These are phyloP conservation scores for Fraxinus angustifolia DNA, from an alignment of 305 asterid genomes.

Conservation along the genomic window DNA sequence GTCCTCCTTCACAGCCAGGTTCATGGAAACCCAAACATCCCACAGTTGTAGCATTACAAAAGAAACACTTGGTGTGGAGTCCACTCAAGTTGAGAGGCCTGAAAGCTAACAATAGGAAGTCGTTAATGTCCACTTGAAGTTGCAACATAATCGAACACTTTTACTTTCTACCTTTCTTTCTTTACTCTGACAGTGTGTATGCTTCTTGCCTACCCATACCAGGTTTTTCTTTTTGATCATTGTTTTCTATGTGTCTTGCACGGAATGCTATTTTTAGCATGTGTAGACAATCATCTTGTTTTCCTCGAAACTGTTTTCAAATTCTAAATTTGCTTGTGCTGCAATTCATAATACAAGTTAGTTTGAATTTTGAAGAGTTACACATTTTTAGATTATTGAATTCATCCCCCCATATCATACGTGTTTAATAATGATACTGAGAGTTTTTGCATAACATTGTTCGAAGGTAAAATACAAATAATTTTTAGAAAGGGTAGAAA, in stretches of 20 bases:
- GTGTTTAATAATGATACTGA: too few relatives aligned
- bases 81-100: conserved; percentile 62
- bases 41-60: conserved; percentile 75
- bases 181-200: not conserved
- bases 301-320: too few relatives aligned
- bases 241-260: not conserved
- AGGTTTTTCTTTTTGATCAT: not conserved
- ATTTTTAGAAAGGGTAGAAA: too few relatives aligned
- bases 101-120: conserved; percentile 33
- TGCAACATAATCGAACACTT: not conserved
- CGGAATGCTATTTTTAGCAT: not conserved
- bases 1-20: conserved; percentile 67
- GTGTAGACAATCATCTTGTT: too few relatives aligned
- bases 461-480: too few relatives aligned
- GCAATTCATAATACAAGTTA: too few relatives aligned
- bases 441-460: too few relatives aligned
- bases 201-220: not conserved
- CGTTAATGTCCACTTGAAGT: conserved; percentile 42
- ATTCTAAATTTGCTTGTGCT: too few relatives aligned
- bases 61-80: conserved; percentile 86
- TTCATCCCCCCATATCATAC: too few relatives aligned
- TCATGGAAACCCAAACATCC: conserved; percentile 93
- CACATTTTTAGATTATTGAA: too few relatives aligned
- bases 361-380: too few relatives aligned
- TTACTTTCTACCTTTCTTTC: not conserved